A percentile compares a stretch with the other conserved stretches of the same genome.
Evolutionary conservation across 148 eudicot species (phyloP).

Genomic region (Chenopodium formosanum): DNA sequence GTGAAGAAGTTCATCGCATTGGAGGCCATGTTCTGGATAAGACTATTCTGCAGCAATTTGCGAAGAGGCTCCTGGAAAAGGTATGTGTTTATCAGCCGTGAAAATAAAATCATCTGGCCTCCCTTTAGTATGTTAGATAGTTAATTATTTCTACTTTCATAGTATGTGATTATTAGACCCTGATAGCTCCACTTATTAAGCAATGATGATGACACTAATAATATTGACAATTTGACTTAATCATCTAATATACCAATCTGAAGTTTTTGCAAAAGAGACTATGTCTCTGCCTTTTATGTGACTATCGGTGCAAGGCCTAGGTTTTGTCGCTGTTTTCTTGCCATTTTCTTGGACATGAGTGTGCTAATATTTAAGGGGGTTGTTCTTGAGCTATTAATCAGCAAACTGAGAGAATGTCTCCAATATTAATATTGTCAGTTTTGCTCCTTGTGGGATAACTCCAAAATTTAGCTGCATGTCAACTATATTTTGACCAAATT

Average conservation of each 20-base stretch:
- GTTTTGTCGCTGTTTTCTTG: background rate
- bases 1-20: slow-evolving; percentile 86
- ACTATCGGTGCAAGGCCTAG: background rate
- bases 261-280: background rate
- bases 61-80: slow-evolving; percentile 69
- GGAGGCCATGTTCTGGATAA: slow-evolving; percentile 97
- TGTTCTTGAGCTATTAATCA: background rate
- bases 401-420: background rate
- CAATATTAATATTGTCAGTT: background rate
- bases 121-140: background rate
- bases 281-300: background rate
- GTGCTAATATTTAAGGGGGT: background rate
- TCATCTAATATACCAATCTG: background rate
- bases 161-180: too few species aligned
- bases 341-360: background rate
- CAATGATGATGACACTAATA: background rate
- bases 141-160: background rate
- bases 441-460: background rate
- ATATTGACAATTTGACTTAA: background rate
- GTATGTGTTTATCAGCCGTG: slow-evolving; percentile 34
- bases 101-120: background rate
- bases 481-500: background rate
- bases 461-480: background rate
- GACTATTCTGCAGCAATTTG: slow-evolving; percentile 69
- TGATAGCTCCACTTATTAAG: background rate